Evolutionary conservation across 768 basidiomycete species (phyloP), one percentile per base, ranked within the genome.

Genomic region (Thelephora ganbajun): DNA sequence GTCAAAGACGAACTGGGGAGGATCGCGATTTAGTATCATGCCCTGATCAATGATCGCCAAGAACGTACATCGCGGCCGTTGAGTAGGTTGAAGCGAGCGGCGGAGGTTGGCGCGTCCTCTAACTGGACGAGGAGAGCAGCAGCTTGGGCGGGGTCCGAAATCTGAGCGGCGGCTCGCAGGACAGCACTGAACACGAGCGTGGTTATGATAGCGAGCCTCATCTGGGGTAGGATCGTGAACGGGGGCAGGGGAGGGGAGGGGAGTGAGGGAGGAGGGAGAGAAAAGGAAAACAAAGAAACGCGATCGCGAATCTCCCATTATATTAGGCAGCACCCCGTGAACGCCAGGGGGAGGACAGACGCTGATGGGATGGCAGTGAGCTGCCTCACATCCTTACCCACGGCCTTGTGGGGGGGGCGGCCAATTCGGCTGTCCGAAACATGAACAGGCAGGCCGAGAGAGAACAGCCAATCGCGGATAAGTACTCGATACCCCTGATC

Each of bases 1-100:
- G 53, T 61, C 53, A 51, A 62, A 62, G 30, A 55, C 52, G 35
- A 57, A 59, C 61, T 62, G 46, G 14, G 30, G 18, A 11, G 12
- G 34, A 16, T 7, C 33, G 12, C 14, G 11, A 11, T 20, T 49
- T 7, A 47, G 44, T 11, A 11, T 35, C 30, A 45, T 11, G 2
- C 18, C 14, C 7, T 41, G 39, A 16, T 2, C 6, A 22, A 41
- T 14, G 22, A 16, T 18, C 39, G 14, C 7, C 22, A 41, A 14
- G 18, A 30, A 48, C 53, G 52, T 45, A 59, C 56, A 42, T 55
- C 58, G 16, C 42, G 37, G 37, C 56, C 53, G 16, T 51, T 45
- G 2, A 59, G 56, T 20, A 56, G 35, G 35, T 57, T 56, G 42
- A 58, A 41, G 16, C 52, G 53, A 34, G 55, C 58, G 26, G 49